Conservation (phyloP, 495 filamentous ascomycete species). For the Gamarada debralockiae region DNA sequence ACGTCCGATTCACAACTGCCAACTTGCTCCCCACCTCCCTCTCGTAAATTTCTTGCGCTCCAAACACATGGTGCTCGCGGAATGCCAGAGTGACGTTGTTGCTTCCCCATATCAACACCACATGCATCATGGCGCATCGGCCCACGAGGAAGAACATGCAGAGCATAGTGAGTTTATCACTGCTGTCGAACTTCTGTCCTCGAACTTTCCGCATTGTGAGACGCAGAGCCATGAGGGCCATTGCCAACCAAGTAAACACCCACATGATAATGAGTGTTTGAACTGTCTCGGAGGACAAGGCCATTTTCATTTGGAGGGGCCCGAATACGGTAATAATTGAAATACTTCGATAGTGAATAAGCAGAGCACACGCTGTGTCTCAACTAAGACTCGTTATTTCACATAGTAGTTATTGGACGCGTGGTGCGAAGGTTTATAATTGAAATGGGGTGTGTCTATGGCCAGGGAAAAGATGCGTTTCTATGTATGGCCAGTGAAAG, state of each 20-base stretch:
- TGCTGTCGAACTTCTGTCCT: constrained; percentile 22
- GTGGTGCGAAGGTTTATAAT: background rate
- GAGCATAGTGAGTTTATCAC: constrained; percentile 30
- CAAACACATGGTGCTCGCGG: constrained; percentile 24
- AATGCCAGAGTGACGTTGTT: constrained; percentile 28
- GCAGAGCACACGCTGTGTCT: background rate
- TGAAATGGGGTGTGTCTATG: too few species aligned
- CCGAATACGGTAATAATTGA: background rate
- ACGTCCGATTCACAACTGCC: constrained; percentile 25
- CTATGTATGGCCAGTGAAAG: too few species aligned
- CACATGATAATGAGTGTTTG: constrained; percentile 28
- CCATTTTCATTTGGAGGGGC: background rate
- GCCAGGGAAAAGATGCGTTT: too few species aligned
- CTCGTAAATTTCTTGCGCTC: constrained; percentile 27
- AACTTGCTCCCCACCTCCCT: constrained; percentile 32
- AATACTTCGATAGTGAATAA: background rate
- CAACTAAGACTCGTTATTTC: background rate
- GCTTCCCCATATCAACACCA: constrained; percentile 33
- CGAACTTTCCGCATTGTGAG: constrained; percentile 24
- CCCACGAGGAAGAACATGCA: constrained; percentile 25
- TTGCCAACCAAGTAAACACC: constrained; percentile 28
- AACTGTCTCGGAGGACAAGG: background rate
- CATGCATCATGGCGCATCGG: constrained; percentile 29
- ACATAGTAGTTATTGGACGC: background rate
- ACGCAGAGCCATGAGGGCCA: constrained; percentile 25